Conservation (phyloP, 129 eudicot genomes). For the Flaveria ramosissima region DNA sequence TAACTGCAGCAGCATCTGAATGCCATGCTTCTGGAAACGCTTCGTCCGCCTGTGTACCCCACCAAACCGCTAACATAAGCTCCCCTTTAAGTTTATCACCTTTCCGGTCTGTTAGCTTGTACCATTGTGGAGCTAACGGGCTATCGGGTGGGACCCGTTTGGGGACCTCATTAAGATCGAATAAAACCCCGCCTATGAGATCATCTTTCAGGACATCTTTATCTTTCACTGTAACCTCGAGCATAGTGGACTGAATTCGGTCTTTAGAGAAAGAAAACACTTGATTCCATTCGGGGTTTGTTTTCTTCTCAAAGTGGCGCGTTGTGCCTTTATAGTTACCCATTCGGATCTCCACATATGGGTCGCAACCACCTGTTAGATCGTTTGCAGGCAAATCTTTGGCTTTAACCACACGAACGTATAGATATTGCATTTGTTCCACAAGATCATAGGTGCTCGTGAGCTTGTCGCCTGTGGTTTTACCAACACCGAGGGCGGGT, state of each 20-base stretch:
- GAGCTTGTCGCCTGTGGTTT: conserved; percentile 13
- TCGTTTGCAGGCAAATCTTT: conserved; percentile 44
- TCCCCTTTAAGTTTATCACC: conserved; percentile 30
- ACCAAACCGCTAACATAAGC: conserved; percentile 52
- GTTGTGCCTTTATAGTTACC: conserved; percentile 59
- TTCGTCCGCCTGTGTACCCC: conserved; percentile 54
- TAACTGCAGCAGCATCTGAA: conserved; percentile 45
- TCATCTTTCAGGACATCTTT: conserved; percentile 51
- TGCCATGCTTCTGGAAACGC: conserved; percentile 54
- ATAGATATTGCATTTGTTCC: conserved; percentile 56
- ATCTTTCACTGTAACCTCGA: conserved; percentile 46
- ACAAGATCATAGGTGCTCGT: conserved; percentile 43
- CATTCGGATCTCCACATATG: conserved; percentile 46
- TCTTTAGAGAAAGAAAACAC: conserved; percentile 57
- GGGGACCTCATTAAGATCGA: conserved; percentile 52
- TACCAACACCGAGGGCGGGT: conserved; percentile 18
- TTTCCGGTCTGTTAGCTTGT: conserved; percentile 35
- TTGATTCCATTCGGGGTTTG: conserved; percentile 54
- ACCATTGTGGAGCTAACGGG: conserved; percentile 55
- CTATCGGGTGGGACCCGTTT: conserved; percentile 37
- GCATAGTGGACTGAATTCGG: conserved; percentile 44
- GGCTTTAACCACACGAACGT: conserved; percentile 59
- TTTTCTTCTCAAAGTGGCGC: conserved; percentile 46
- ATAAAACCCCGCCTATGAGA: conserved; percentile 44
- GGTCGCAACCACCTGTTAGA: conserved; percentile 32